A percentile compares a stretch with the other conserved stretches of the same genome.
These are phyloP conservation scores for Phytophthora pluvialis DNA, from an alignment of 352 stramenopile species.

Conservation along the genomic window DNA sequence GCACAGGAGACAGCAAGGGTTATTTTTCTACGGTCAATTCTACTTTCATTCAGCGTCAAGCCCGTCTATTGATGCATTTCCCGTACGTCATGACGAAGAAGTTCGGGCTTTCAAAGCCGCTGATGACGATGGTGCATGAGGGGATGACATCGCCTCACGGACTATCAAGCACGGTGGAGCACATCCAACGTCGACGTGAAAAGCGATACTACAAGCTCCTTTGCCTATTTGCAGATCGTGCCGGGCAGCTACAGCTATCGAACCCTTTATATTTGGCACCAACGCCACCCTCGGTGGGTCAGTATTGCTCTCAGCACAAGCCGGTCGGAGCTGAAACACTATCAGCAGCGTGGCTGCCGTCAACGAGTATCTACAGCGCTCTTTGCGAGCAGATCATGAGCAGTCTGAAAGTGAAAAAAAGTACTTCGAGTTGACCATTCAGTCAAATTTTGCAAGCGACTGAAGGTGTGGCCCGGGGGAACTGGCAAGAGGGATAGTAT, in stretches of 20 bases:
- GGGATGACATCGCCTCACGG: slow-evolving; percentile 5
- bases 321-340: too few species aligned
- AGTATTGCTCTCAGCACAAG: too few species aligned
- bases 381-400: too few species aligned
- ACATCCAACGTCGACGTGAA: slow-evolving; percentile 7
- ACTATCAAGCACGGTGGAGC: slow-evolving; percentile 5
- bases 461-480: too few species aligned
- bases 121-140: slow-evolving; percentile 9
- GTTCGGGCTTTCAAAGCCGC: neutral
- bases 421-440: too few species aligned
- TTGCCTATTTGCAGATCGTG: neutral
- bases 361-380: too few species aligned
- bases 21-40: slow-evolving; percentile 7
- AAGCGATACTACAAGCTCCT: slow-evolving; percentile 20
- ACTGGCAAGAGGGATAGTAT: too few species aligned
- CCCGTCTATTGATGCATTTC: neutral
- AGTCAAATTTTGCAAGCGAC: too few species aligned
- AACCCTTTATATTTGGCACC: slow-evolving; percentile 2
- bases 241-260: neutral
- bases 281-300: too few species aligned
- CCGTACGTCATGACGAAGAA: neutral
- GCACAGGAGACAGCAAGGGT: neutral
- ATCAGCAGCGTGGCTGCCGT: too few species aligned
- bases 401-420: too few species aligned
- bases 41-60: neutral